Percentiles rank a stretch among this genome's conserved stretches.
Evolutionary conservation across 2,329 filamentous ascomycete genomes (phyloP).

Genomic region (Penicillium sp.): DNA sequence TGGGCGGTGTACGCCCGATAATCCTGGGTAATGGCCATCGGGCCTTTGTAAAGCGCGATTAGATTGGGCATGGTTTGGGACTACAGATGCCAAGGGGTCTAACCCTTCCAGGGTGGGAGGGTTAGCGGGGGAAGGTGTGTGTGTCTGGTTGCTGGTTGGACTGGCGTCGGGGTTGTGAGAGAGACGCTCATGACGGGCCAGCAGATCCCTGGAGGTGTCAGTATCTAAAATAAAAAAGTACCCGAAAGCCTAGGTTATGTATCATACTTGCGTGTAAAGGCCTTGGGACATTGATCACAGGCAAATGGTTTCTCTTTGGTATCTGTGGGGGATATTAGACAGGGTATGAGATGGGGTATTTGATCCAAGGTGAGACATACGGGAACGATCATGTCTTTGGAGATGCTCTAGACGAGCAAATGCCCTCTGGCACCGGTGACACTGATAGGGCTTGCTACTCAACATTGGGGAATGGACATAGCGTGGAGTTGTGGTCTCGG

Average conservation of each 20-base stretch:
- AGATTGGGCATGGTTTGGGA: constrained; percentile 23
- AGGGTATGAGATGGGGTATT: constrained; percentile 8
- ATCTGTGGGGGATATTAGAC: constrained; percentile 25
- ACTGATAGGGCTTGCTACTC: constrained; percentile 29
- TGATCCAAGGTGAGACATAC: constrained; percentile 19
- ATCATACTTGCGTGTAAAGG: constrained; percentile 36
- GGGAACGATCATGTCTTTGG: constrained; percentile 38
- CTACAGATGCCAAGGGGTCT: constrained; percentile 31
- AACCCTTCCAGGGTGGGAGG: constrained; percentile 28
- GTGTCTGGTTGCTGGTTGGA: constrained; percentile 14
- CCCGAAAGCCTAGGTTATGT: background rate
- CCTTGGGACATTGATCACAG: constrained; percentile 34
- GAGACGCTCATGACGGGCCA: constrained; percentile 35
- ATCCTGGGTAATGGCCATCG: constrained; percentile 14
- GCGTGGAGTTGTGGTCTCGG: background rate
- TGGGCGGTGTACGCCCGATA: constrained; percentile 15
- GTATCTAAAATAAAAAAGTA: background rate
- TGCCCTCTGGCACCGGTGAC: constrained; percentile 31
- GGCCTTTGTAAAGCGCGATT: constrained; percentile 9
- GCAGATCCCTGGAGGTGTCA: constrained; percentile 29
- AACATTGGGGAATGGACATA: constrained; percentile 4
- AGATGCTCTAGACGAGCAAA: constrained; percentile 39
- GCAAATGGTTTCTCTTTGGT: constrained; percentile 38
- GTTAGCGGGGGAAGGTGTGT: constrained; percentile 21
- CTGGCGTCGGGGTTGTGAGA: constrained; percentile 23